Evolutionary conservation across 1,139 yeast genomes (phyloP).

Genomic region (Taphrina communis): DNA sequence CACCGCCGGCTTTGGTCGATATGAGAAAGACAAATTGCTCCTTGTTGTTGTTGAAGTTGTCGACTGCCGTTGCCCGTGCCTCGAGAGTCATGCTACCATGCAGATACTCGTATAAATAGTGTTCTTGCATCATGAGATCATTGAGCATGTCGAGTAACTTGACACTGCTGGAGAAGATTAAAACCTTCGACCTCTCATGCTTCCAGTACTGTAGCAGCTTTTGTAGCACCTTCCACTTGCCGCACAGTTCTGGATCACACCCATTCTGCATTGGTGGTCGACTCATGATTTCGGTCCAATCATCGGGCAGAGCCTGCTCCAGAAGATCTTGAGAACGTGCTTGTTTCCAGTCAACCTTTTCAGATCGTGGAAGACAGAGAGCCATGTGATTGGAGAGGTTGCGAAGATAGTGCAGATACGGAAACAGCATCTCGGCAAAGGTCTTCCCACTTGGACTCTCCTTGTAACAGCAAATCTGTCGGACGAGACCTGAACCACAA

Average conservation of each 20-base stretch:
- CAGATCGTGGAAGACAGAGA: constrained; percentile 67
- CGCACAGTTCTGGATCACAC: constrained; percentile 47
- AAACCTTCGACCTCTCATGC: constrained; percentile 68
- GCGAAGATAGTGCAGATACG: constrained; percentile 86
- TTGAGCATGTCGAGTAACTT: constrained; percentile 88
- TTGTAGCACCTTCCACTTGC: constrained; percentile 52
- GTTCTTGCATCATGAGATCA: constrained; percentile 86
- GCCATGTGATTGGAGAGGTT: constrained; percentile 89
- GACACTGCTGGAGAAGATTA: constrained; percentile 92
- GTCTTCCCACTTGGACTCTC: constrained; percentile 95
- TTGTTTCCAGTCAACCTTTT: constrained; percentile 62
- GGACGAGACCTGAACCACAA: constrained; percentile 94
- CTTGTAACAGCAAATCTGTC: constrained; percentile 94
- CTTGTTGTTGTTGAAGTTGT: constrained; percentile 83
- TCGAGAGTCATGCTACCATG: constrained; percentile 96
- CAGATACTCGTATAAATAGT: constrained; percentile 83
- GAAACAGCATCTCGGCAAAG: constrained; percentile 98
- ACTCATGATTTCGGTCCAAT: constrained; percentile 32
- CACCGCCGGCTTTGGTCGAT: constrained; percentile 98
- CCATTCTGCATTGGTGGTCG: constrained; percentile 43
- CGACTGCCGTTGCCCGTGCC: constrained; percentile 89
- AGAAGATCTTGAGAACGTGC: constrained; percentile 63
- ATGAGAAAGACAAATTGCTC: constrained; percentile 82
- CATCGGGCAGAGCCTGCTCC: constrained; percentile 42
- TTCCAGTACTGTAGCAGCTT: constrained; percentile 49